Conservation (phyloP, 306 rosid species). For the Fagus sylvatica region DNA sequence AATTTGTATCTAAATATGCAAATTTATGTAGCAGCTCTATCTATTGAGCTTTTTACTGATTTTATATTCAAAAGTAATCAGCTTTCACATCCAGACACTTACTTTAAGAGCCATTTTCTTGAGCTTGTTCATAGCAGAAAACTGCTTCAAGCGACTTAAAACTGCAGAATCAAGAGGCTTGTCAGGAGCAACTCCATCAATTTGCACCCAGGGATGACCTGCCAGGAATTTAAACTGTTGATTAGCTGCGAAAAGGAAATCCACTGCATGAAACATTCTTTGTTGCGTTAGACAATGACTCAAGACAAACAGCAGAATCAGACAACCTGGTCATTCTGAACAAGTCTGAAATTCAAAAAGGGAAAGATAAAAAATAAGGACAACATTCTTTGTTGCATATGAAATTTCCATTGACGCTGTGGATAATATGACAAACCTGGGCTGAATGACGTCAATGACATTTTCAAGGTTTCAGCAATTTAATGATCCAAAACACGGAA, state of each 20-base stretch:
- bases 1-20: not conserved
- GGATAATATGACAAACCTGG: not conserved
- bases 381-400: not conserved
- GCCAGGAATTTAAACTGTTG: conserved; percentile 25
- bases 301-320: not conserved
- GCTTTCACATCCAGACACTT: conserved; percentile 37
- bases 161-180: conserved; percentile 92
- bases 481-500: not conserved
- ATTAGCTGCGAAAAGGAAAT: conserved; percentile 9
- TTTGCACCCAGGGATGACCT: conserved; percentile 99
- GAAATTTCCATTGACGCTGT: not conserved
- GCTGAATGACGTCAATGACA: not conserved
- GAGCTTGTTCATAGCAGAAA: conserved; percentile 97
- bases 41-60: conserved; percentile 4
- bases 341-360: not conserved
- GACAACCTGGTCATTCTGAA: not conserved
- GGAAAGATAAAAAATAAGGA: not conserved
- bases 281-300: not conserved
- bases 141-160: conserved; percentile 91
- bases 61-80: not conserved
- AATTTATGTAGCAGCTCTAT: conserved; percentile 5
- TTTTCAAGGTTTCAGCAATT: not conserved
- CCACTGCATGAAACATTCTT: not conserved
- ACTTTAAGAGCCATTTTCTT: conserved; percentile 96
- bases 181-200: conserved; percentile 97